Evolutionary conservation across 2,329 filamentous ascomycete genomes (phyloP).

Genomic region (Penicillium frequentans): DNA sequence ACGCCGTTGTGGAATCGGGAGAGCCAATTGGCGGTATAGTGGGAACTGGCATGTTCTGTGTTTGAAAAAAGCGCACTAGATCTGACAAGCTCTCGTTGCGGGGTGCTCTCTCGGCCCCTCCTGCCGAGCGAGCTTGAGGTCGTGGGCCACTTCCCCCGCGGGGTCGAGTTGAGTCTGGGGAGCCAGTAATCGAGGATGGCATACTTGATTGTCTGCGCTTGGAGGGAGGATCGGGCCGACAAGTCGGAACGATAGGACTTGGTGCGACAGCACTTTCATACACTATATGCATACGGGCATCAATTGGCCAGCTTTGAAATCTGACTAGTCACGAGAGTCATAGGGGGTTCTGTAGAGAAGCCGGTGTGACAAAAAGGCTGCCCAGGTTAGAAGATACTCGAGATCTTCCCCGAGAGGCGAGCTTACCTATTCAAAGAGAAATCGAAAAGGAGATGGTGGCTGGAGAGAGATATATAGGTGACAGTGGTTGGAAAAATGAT

Average conservation of each 20-base stretch:
- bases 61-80: constrained; percentile 38
- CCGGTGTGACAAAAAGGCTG: neutral
- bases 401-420: neutral
- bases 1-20: constrained; percentile 27
- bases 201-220: constrained; percentile 24
- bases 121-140: constrained; percentile 31
- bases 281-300: constrained; percentile 30
- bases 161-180: constrained; percentile 14
- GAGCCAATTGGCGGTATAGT: constrained; percentile 11
- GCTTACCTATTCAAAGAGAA: constrained; percentile 10
- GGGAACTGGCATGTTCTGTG: constrained; percentile 22
- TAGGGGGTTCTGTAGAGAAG: neutral
- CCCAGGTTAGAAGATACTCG: neutral
- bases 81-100: constrained; percentile 36
- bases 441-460: neutral
- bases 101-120: constrained; percentile 29
- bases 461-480: constrained; percentile 2
- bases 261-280: constrained; percentile 32
- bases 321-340: constrained; percentile 6
- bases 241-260: constrained; percentile 36
- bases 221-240: constrained; percentile 25
- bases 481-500: constrained; percentile 4
- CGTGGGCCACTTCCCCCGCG: constrained; percentile 10
- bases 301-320: constrained; percentile 22
- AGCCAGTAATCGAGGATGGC: constrained; percentile 18